A percentile compares a stretch with the other conserved stretches of the same genome.
Conservation (phyloP, 2,329 filamentous ascomycete genomes). For the Aspergillus pseudotamarii region DNA sequence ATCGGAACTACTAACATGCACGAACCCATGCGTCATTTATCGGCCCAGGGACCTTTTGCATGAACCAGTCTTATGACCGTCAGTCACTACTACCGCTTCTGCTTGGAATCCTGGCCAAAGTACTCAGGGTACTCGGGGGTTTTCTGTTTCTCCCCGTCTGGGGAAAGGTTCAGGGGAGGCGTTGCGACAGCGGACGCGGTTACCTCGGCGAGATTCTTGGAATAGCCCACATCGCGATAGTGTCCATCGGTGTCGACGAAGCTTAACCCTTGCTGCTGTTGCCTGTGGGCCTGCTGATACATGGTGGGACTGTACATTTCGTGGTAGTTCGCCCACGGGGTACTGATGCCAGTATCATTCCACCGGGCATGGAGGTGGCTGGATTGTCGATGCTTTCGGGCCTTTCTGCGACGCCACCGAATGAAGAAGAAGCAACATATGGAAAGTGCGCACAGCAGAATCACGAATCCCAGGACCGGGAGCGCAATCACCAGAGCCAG, state of each 20-base stretch:
- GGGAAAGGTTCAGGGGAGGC: constrained; percentile 7
- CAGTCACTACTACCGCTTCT: background rate
- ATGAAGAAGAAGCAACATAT: constrained; percentile 48
- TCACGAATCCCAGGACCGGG: constrained; percentile 46
- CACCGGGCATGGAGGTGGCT: constrained; percentile 38
- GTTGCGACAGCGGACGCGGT: constrained; percentile 7
- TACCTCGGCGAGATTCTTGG: constrained; percentile 14
- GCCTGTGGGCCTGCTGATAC: constrained; percentile 16
- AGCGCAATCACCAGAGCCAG: constrained; percentile 47
- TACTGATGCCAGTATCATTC: constrained; percentile 37
- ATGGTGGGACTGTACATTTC: constrained; percentile 17
- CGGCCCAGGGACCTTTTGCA: background rate
- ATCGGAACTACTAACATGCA: background rate
- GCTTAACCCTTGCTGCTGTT: constrained; percentile 19
- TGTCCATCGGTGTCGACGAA: constrained; percentile 32
- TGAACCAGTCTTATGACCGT: background rate
- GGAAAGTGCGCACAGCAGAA: constrained; percentile 35
- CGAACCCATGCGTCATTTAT: background rate
- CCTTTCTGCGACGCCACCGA: constrained; percentile 43
- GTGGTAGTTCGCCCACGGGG: constrained; percentile 32
- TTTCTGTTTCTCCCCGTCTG: constrained; percentile 12
- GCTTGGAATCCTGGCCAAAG: constrained; percentile 1
- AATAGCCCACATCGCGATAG: constrained; percentile 23
- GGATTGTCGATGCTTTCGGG: constrained; percentile 28
- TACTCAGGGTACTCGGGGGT: constrained; percentile 3